Percentiles rank a stretch among this genome's conserved stretches.
Conservation (phyloP, 176 grass and related monocot genomes). For the Eleusine coracana region DNA sequence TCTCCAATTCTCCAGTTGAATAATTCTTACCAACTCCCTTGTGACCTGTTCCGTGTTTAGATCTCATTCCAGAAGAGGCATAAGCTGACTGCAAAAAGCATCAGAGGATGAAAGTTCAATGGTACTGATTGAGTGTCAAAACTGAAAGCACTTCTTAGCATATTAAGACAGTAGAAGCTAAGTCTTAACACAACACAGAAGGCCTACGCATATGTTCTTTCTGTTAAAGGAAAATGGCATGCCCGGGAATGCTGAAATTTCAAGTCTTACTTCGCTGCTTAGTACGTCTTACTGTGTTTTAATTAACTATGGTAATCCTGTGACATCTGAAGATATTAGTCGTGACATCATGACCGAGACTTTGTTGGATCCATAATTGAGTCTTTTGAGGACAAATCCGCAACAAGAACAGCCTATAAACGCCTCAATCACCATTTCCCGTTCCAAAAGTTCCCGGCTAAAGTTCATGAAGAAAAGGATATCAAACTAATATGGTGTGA, state of each 20-base stretch:
- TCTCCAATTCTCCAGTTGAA: neutral
- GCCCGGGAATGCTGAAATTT: neutral
- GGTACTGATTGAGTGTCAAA: neutral
- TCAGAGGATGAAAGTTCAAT: neutral
- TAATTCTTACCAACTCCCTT: neutral
- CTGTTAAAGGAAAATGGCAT: neutral
- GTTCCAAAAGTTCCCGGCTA: neutral
- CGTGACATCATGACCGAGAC: constrained; percentile 1
- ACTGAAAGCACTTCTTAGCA: neutral
- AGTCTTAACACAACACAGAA: constrained; percentile 1
- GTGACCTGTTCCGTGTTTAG: neutral
- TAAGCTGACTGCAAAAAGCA: neutral
- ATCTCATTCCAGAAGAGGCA: constrained; percentile 16
- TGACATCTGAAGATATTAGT: neutral
- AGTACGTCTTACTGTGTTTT: neutral
- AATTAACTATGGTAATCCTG: neutral
- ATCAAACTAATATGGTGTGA: neutral
- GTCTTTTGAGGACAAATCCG: constrained; percentile 13
- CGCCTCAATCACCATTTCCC: neutral
- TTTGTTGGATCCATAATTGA: neutral
- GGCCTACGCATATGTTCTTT: neutral
- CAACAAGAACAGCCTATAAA: neutral
- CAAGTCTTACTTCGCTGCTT: neutral
- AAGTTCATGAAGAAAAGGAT: neutral
- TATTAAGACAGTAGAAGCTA: neutral